Percentiles rank a stretch among this genome's conserved stretches.
phyloP scores from a whole-genome alignment of 495 filamentous ascomycete species.

The Lophiostoma macrostomum region DNA sequence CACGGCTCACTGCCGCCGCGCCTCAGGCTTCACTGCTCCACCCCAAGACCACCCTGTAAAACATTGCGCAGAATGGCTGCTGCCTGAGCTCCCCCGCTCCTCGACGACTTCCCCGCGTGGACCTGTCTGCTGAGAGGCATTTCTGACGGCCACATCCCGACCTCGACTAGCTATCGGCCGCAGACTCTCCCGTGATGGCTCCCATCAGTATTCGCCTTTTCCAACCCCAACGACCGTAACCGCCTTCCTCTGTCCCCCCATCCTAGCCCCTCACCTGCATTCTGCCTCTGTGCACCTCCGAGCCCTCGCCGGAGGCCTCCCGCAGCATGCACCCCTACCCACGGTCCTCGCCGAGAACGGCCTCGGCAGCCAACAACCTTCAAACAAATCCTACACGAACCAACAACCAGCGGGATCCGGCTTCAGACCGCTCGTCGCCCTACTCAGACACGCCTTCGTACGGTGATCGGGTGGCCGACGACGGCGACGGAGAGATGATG shows the following conservation, averaged over 20 bases:
- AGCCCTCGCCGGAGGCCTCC: constrained; percentile 6
- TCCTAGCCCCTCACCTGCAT: not conserved
- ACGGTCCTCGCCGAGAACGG: constrained; percentile 28
- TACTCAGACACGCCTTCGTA: constrained; percentile 25
- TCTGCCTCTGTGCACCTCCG: not conserved
- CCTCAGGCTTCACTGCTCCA: constrained; percentile 17
- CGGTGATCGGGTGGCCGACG: constrained; percentile 21
- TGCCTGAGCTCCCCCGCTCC: constrained; percentile 29
- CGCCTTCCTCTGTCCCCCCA: constrained; percentile 2
- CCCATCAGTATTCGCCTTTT: constrained; percentile 22
- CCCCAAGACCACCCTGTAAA: constrained; percentile 20
- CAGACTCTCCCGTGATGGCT: constrained; percentile 33
- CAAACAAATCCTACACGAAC: constrained; percentile 35
- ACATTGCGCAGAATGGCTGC: constrained; percentile 27
- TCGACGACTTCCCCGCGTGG: constrained; percentile 19
- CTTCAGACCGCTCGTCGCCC: constrained; percentile 22
- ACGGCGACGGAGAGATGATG: constrained; percentile 31
- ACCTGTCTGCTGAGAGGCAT: constrained; percentile 28
- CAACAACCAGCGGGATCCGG: constrained; percentile 33
- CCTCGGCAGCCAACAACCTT: constrained; percentile 33
- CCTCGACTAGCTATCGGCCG: constrained; percentile 20
- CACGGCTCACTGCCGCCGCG: constrained; percentile 30
- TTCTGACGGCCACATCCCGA: constrained; percentile 14
- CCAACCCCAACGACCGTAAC: constrained; percentile 25
- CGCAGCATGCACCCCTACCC: constrained; percentile 29